Evolutionary conservation across 176 grass and related monocot genomes (phyloP).

Genomic region (Neostapfia colusana): DNA sequence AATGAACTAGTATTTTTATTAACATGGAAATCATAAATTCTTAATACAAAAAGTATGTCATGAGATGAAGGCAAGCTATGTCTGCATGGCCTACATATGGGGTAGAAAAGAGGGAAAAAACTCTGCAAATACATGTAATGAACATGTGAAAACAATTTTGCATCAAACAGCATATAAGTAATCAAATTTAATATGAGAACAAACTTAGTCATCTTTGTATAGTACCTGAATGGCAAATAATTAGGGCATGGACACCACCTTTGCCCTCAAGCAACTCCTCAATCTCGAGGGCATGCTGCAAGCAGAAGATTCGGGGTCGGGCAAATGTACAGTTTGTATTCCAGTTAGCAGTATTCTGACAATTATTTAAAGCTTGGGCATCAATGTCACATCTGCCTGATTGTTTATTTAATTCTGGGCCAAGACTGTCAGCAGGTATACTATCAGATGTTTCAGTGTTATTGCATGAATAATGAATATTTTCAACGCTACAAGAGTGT

Average conservation of each 20-base stretch:
- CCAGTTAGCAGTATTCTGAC: constrained; percentile 40
- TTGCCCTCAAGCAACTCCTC: constrained; percentile 67
- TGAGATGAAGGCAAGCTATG: background rate
- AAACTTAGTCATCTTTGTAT: constrained; percentile 1
- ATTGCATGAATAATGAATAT: constrained; percentile 18
- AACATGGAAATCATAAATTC: background rate
- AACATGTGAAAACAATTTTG: constrained; percentile 16
- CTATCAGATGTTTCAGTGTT: constrained; percentile 20
- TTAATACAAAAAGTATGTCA: background rate
- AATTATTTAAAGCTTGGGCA: constrained; percentile 23
- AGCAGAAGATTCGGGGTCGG: constrained; percentile 88
- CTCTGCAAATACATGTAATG: background rate
- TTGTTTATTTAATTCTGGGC: constrained; percentile 34
- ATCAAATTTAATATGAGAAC: constrained; percentile 23
- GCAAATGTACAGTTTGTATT: constrained; percentile 58
- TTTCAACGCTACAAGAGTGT: constrained; percentile 33
- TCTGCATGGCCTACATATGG: background rate
- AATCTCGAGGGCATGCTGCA: constrained; percentile 93
- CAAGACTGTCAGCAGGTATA: constrained; percentile 15
- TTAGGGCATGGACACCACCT: constrained; percentile 69
- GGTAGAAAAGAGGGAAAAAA: background rate
- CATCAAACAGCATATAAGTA: constrained; percentile 30
- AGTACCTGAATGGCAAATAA: constrained; percentile 94
- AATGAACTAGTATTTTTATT: background rate
- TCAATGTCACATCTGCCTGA: constrained; percentile 25